Evolutionary conservation across 192 early-diverging fungal species (phyloP).

Genomic region (Fimicolochytrium jonesii): DNA sequence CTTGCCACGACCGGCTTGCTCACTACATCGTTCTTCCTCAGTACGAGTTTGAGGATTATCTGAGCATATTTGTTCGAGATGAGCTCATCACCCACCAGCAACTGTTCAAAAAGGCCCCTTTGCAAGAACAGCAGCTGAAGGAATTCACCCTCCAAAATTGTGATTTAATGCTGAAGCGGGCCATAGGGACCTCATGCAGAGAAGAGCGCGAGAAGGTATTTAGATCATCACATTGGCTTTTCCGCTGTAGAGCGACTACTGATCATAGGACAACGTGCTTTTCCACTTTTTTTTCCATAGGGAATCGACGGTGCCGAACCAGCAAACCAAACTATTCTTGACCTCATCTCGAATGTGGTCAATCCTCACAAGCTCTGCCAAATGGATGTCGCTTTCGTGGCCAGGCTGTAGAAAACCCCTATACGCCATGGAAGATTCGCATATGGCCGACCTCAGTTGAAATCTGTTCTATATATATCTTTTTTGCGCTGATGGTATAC

Average conservation of each 20-base stretch:
- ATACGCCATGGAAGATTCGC: background rate
- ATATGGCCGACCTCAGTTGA: too few species aligned
- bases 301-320: constrained; percentile 49
- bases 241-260: background rate
- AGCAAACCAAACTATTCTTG: constrained; percentile 82
- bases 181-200: constrained; percentile 67
- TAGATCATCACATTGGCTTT: background rate
- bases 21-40: constrained; percentile 9
- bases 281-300: constrained; percentile 23
- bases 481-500: too few species aligned
- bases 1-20: too few species aligned
- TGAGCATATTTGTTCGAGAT: constrained; percentile 92
- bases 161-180: constrained; percentile 64
- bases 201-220: constrained; percentile 67
- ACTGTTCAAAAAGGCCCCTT: constrained; percentile 42
- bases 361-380: constrained; percentile 90
- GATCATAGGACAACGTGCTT: background rate
- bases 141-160: constrained; percentile 70
- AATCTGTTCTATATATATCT: too few species aligned
- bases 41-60: constrained; percentile 87
- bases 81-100: constrained; percentile 81
- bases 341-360: constrained; percentile 83
- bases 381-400: constrained; percentile 93
- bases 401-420: constrained; percentile 31
- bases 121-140: constrained; percentile 60